Evolutionary conservation across 495 filamentous ascomycete species (phyloP), one percentile per base, ranked within the genome.

Genomic region (Terfezia claveryi): DNA sequence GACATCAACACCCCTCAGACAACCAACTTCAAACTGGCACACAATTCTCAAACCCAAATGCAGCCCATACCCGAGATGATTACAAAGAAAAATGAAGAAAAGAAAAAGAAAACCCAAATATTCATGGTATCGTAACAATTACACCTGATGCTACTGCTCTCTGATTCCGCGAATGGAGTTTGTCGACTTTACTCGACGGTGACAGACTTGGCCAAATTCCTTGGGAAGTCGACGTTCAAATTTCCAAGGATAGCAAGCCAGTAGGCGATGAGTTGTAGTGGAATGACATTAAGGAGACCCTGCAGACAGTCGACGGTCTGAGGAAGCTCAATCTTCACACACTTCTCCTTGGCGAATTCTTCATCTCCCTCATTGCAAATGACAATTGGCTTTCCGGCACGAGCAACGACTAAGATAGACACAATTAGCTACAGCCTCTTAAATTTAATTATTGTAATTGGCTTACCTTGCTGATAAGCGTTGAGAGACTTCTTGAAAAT

Each of bases 131-230:
- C 41, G 8, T 46, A 46, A 46, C 41, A 46, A 46, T 14, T 46
- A 14, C 41, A 32, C 27, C 27, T 32, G 27, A 32, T 7, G 41
- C 41, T 20, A 20, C 41, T 14, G 41, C 14, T 14, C 10, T 14
- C 41, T 4, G 14, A 14, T 46, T 46, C 17, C 6, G 12, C 8
- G 41, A 14, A 14, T 46, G 14, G 17, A 46, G 12, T 46, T 20
- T 20, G 41, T 46, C 17, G 4, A 14, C 14, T 72, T 73, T 85
- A 98, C 76, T 98, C 91, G 54, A 98, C 91, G 49, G 91, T 98
- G 54, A 98, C 91, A 56, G 88, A 94, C 80, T 98, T 98, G 65
- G 91, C 91, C 66, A 98, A 71, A 72, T 98, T 98, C 60, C 91
- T 80, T 38, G 91, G 92, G 76, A 95, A 94, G 67, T 95, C 89